Base-by-base conservation (phyloP, 2,329 filamentous ascomycete species). In the Juglanconis oblonga region DNA sequence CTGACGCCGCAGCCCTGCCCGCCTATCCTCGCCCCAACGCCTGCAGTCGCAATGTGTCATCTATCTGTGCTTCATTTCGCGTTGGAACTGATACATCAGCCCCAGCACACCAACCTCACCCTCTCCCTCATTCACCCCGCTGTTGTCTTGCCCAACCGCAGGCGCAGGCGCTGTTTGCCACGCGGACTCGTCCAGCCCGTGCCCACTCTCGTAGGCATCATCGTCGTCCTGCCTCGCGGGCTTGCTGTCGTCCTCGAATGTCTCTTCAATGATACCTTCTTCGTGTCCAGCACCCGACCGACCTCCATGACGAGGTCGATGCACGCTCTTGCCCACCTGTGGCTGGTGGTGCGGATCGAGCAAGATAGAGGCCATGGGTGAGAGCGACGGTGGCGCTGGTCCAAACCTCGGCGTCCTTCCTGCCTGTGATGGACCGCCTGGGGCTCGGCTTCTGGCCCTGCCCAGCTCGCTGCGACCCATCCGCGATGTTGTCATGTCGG, bases 291-390 rank as follows among this genome's bases (percentile, higher is more conserved):
- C 73, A 60, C 75, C 75, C 66, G 78, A 67, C 70, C 59, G 45
- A 64, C 58, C 45, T 40, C 36, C 55, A 40, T 76, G 73, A 29
- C 81, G 79, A 13, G 73, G 72, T 55, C 77, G 74, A 61, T 83
- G 76, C n/a, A 76, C 68, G 54, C 79, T 83, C 44, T 79, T 77
- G 2, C 75, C 75, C 40, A 77, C 76, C 1, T 80, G 77, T 5
- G 89, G 89, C 62, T 92, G 89, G 63, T 93, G 87, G 68, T 90
- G 89, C 2, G 89, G 86, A 72, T 93, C 90, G 2, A 93, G 78
- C 1, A 93, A 78, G 65, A 90, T 84, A 1, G 89, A 92, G 17
- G 86, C 84, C 81, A 90, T 87, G 4, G 88, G 88, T 9, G 87
- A 89, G 4, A 82, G 77, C 53, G 79, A 75, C n/a, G 79, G 73